phyloP scores from a whole-genome alignment of 371 early-diverging fungal genomes.

The Rhizopus stolonifer region DNA sequence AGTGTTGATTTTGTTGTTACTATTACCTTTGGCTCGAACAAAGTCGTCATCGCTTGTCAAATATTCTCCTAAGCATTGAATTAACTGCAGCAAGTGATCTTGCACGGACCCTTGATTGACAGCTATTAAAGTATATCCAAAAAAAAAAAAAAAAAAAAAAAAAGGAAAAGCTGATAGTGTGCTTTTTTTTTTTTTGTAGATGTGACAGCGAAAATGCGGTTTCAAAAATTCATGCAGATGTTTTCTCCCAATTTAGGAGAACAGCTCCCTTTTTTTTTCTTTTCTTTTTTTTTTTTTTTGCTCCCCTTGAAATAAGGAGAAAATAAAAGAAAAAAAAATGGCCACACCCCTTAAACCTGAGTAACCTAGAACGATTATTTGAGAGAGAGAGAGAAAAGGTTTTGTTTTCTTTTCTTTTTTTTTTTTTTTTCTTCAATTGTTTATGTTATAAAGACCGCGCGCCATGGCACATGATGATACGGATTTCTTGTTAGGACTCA shows the following conservation, averaged over 20 bases:
- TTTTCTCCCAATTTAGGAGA: no score
- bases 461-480: not conserved
- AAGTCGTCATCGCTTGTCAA: slow-evolving; percentile 82
- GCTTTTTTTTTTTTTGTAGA: not conserved
- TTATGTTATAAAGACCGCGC: not conserved
- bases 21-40: slow-evolving; percentile 82
- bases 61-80: slow-evolving; percentile 77
- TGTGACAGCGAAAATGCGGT: slow-evolving; percentile 1
- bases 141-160: no score
- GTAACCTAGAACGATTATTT: not conserved
- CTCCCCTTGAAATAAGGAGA: slow-evolving; percentile 4
- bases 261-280: no score
- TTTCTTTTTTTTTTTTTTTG: not conserved
- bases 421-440: not conserved
- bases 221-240: not conserved
- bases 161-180: no score
- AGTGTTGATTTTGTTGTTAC: no score
- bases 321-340: no score
- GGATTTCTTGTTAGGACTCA: slow-evolving; percentile 68
- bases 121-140: no score
- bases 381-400: no score
- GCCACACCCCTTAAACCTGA: slow-evolving; percentile 4
- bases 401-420: not conserved
- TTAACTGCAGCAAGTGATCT: slow-evolving; percentile 60
- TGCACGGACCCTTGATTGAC: slow-evolving; percentile 41